phyloP scores from a whole-genome alignment of 345 rosid genomes.

The Bretschneidera sinensis region DNA sequence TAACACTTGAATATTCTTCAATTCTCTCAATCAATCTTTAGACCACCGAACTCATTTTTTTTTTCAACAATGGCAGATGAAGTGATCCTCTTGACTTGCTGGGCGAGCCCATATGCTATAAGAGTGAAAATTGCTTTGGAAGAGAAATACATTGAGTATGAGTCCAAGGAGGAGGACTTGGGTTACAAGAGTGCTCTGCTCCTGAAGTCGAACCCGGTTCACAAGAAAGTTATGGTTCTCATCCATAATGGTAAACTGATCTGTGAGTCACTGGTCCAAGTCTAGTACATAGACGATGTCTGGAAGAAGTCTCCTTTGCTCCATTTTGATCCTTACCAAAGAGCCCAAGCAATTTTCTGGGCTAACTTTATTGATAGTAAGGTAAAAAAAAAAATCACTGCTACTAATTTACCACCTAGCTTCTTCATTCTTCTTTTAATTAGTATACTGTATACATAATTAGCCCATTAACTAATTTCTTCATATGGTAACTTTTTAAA shows the following conservation, averaged over 20 bases:
- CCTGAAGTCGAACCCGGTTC: constrained; percentile 14
- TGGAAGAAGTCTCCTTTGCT: constrained; percentile 4
- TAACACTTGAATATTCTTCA: too few relatives aligned
- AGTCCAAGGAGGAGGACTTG: constrained; percentile 12
- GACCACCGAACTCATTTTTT: too few relatives aligned
- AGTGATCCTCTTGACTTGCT: constrained; percentile 10
- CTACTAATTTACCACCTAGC: too few relatives aligned
- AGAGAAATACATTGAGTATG: constrained; percentile 9
- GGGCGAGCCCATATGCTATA: constrained; percentile 13
- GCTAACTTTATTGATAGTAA: constrained; percentile 15
- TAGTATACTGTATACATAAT: too few relatives aligned
- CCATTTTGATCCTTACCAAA: constrained; percentile 13
- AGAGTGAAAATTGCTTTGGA: constrained; percentile 16
- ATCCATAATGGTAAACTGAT: constrained; percentile 19
- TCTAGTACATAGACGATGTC: constrained; percentile 19
- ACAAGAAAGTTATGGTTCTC: constrained; percentile 13
- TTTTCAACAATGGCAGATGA: too few relatives aligned
- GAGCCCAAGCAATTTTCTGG: constrained; percentile 17
- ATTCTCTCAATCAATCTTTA: too few relatives aligned
- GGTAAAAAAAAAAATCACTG: too few relatives aligned
- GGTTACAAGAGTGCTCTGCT: not conserved
- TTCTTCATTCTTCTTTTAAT: too few relatives aligned
- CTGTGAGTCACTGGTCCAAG: constrained; percentile 8
- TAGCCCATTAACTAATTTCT: too few relatives aligned
- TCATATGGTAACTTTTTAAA: too few relatives aligned